A percentile compares a stretch with the other conserved stretches of the same genome.
phyloP scores from a whole-genome alignment of 1,139 yeast genomes.

The Meyerozyma carpophila region DNA sequence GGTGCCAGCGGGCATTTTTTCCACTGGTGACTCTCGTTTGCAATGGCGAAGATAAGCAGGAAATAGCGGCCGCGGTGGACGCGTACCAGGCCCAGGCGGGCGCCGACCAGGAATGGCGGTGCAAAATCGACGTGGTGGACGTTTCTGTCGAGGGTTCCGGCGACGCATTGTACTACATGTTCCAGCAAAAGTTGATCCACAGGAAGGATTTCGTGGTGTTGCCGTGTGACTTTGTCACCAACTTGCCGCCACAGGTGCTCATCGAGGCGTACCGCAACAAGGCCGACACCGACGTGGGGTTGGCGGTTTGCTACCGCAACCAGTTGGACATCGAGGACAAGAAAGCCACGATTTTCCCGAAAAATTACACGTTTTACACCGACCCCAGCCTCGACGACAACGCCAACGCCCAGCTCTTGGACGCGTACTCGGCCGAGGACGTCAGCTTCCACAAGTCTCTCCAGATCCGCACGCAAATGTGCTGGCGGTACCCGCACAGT shows the following conservation, averaged over 20 bases:
- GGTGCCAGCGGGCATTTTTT: constrained; percentile 89
- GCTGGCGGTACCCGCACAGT: constrained; percentile 82
- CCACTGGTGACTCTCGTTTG: constrained; percentile 43
- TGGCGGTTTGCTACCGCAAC: constrained; percentile 69
- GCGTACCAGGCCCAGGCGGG: constrained; percentile 32
- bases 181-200: constrained; percentile 33
- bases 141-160: constrained; percentile 55
- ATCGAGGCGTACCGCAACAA: constrained; percentile 79
- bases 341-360: constrained; percentile 50
- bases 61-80: constrained; percentile 37
- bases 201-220: constrained; percentile 58
- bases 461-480: constrained; percentile 76
- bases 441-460: constrained; percentile 66
- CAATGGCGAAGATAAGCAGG: constrained; percentile 22
- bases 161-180: constrained; percentile 46
- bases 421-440: constrained; percentile 60
- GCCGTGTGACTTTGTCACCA: constrained; percentile 92
- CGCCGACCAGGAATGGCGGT: constrained; percentile 11
- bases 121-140: constrained; percentile 39
- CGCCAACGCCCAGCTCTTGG: constrained; percentile 55
- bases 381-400: constrained; percentile 41
- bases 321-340: constrained; percentile 72
- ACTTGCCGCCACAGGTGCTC: constrained; percentile 83
- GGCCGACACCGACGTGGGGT: constrained; percentile 59
- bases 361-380: constrained; percentile 45